These are phyloP conservation scores for Penicillium capsulatum DNA, from an alignment of 2,329 filamentous ascomycete genomes.

Conservation along the genomic window DNA sequence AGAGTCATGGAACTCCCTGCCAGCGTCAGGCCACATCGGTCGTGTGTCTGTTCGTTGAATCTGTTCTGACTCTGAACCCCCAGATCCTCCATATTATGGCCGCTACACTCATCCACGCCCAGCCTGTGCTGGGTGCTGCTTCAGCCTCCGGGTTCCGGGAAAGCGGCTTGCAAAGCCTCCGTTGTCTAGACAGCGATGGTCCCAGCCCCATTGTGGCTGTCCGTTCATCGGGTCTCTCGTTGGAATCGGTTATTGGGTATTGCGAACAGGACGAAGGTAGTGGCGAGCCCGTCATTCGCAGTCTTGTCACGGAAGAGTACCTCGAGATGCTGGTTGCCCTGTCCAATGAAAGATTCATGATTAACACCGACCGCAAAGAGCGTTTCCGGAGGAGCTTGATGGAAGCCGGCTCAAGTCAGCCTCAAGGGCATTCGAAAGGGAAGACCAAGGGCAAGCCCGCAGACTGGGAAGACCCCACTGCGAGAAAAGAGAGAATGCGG, in stretches of 20 bases:
- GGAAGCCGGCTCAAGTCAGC: conserved; percentile 16
- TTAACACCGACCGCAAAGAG: conserved; percentile 39
- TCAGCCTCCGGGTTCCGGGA: conserved; percentile 83
- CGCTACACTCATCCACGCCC: conserved; percentile 68
- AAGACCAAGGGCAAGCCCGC: conserved; percentile 19
- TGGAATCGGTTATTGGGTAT: conserved; percentile 75
- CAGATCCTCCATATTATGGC: conserved; percentile 87
- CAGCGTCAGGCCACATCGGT: too few relatives aligned
- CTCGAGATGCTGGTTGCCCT: conserved; percentile 63
- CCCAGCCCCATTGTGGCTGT: conserved; percentile 75
- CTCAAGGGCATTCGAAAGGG: not conserved
- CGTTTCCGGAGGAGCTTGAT: conserved; percentile 35
- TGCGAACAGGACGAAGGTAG: conserved; percentile 31
- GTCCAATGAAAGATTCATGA: conserved; percentile 58
- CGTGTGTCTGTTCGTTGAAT: too few relatives aligned
- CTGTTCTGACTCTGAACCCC: conserved; percentile 18
- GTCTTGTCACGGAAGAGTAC: conserved; percentile 63
- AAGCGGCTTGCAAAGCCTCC: conserved; percentile 68
- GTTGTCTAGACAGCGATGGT: conserved; percentile 43
- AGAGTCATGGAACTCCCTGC: not conserved
- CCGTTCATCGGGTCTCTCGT: conserved; percentile 72
- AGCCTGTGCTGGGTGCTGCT: conserved; percentile 69
- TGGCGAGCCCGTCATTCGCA: conserved; percentile 41
- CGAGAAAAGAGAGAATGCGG: conserved; percentile 38
- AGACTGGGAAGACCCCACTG: conserved; percentile 39